Evolutionary conservation across 106 monocot genomes (phyloP), one percentile per base, ranked within the genome.

Genomic region (Apostasia shenzhenica): DNA sequence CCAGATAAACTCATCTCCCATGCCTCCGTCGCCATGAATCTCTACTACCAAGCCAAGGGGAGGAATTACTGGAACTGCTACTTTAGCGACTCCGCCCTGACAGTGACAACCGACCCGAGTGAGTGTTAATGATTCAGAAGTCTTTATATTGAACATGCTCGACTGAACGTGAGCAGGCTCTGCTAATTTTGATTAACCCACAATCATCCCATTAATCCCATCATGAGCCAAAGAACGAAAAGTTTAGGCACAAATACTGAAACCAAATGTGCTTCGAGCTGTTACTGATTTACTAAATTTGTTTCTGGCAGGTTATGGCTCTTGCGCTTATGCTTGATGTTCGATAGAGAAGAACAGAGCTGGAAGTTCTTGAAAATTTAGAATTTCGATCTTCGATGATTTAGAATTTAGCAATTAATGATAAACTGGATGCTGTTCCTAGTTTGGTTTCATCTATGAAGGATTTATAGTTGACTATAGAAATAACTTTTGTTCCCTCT

Each of bases 11-110:
- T 76, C 75, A 76, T 69, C 7, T 67, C 75, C 14, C 68, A 62
- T 47, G 75, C 75, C 38, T 76, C 75, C 8, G 1, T 76, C 0
- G 59, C 75, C 10, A 76, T 76, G 75, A 76, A 76, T 54, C 75
- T 76, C 61, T 76, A 76, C 75, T 76, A 76, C 61, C 68, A 69
- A 43, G 51, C 68, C 54, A 9, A 3, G 2, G 75, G 75, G 14
- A 68, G 61, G 7, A 76, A 69, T 68, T 10, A 3, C 45, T 68
- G 68, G 68, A 76, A 76, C 68, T 76, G 75, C 59, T 14, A 14
- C 67, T 76, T 76, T 68, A 69, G 45, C 10, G 38, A 69, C 61
- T 61, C 75, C 6, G 68, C 11, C 0, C 50, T 76, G 14, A 62
- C 69, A 3, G 45, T 40, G 8, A 54, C 5, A 1, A 76, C 60